These are phyloP conservation scores for Kalmusia sp. DNA, from an alignment of 2,329 filamentous ascomycete genomes.

Conservation along the genomic window DNA sequence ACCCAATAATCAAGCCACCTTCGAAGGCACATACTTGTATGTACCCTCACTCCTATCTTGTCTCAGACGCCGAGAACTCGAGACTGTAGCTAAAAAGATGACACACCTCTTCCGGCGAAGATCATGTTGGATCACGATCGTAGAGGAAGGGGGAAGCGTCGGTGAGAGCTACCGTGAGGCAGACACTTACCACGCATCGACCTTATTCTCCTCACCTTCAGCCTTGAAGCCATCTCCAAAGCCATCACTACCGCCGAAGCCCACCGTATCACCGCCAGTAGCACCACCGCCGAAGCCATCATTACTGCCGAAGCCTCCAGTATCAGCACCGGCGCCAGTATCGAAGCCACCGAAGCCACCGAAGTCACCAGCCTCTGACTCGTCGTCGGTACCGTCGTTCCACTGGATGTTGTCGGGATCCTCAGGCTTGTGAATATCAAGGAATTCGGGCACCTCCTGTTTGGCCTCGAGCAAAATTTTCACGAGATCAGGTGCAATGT, in stretches of 20 bases:
- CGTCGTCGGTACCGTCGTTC: conserved; percentile 58
- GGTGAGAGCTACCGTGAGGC: not conserved
- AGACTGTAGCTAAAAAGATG: conserved; percentile 5
- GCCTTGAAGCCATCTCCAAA: conserved; percentile 11
- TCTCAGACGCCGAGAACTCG: not conserved
- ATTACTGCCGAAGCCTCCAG: conserved; percentile 16
- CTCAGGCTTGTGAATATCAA: conserved; percentile 69
- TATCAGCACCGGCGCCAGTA: conserved; percentile 15
- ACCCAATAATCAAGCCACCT: conserved; percentile 22
- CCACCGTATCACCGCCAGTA: conserved; percentile 11
- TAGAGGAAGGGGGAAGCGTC: not conserved
- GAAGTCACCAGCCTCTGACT: conserved; percentile 33
- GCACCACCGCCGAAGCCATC: conserved; percentile 9
- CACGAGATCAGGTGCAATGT: conserved; percentile 75
- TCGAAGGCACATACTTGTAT: conserved; percentile 5
- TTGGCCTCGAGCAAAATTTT: conserved; percentile 82
- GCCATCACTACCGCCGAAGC: conserved; percentile 11
- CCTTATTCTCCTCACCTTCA: conserved; percentile 26
- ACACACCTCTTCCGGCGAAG: conserved; percentile 2
- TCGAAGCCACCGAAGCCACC: conserved; percentile 22
- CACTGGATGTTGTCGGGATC: conserved; percentile 58
- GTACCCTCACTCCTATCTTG: conserved; percentile 5
- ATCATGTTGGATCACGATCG: not conserved
- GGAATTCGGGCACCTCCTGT: conserved; percentile 83
- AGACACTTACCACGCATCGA: conserved; percentile 33